Evolutionary conservation across 768 basidiomycete genomes (phyloP).

Genomic region (Cystobasidium ongulense): DNA sequence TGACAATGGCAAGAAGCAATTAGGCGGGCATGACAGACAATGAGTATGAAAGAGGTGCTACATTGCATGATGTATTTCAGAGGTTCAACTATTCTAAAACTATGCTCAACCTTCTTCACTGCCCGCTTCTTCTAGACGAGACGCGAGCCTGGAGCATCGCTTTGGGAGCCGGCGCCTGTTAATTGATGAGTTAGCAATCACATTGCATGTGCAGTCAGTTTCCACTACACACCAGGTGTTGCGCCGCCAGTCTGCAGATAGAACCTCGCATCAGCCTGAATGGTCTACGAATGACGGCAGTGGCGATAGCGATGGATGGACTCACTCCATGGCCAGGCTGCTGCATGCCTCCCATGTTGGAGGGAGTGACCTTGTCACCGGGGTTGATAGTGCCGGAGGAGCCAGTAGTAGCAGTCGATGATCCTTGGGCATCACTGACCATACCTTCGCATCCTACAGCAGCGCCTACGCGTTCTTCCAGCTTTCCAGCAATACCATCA

Average conservation of each 20-base stretch:
- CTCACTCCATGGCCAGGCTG: constrained; percentile 22
- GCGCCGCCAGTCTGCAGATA: constrained; percentile 15
- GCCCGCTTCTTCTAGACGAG: not conserved
- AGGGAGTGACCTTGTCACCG: not conserved
- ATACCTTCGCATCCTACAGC: constrained; percentile 30
- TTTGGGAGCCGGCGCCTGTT: not conserved
- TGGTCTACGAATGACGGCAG: not conserved
- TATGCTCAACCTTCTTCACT: too few relatives aligned
- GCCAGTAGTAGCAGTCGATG: constrained; percentile 2
- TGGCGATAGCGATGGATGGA: not conserved
- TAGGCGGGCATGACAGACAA: not conserved
- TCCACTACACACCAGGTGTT: not conserved
- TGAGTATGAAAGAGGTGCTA: not conserved
- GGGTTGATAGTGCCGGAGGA: not conserved
- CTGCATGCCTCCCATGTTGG: not conserved
- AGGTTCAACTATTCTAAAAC: not conserved
- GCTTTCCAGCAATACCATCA: not conserved
- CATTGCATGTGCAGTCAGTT: not conserved
- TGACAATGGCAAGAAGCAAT: not conserved
- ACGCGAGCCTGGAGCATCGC: not conserved
- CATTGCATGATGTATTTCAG: not conserved
- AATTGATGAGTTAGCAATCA: not conserved
- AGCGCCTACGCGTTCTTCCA: constrained; percentile 8
- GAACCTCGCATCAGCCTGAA: not conserved
- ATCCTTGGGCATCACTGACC: constrained; percentile 21